Evolutionary conservation across 352 stramenopile genomes (phyloP), one percentile per base, ranked within the genome.

Genomic region (Plasmopara muralis): DNA sequence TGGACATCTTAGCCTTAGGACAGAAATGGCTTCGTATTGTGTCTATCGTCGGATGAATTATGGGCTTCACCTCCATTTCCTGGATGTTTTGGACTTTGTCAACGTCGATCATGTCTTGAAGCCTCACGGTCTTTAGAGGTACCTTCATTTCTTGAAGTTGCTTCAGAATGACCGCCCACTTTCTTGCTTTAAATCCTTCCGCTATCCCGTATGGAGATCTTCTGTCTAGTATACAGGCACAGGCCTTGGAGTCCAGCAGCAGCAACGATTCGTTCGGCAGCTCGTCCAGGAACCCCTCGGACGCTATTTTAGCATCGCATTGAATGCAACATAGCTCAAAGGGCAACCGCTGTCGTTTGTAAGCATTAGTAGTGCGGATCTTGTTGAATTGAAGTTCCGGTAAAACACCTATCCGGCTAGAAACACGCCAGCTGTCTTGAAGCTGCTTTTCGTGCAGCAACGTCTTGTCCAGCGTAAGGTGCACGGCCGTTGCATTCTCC

Each of bases 211-310:
- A 64, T 10, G 12, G 16, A 28, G 18, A 16, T 15, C 50, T 47
- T 12, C 42, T 49, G 38, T 66, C 58, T 15, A 71, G n/a, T 30
- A 72, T 55, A 46, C 64, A 75, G 0, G 47, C 18, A 49, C 72
- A 86, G 4, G 53, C 63, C 47, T 76, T 87, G 9, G 66, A 67
- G 50, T 86, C 62, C 15, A 90, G 57, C 9, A 85, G 46, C 40
- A 77, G 68, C 57, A 72, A 55, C 4, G 64, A 64, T 14, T 66
- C 64, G 0, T 52, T 39, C 12, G 55, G 55, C n/a, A 81, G 41
- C 8, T 74, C 60, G 10, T 77, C 45, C 39, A 78, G 29, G 16
- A 52, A 63, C 5, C 62, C 63, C 33, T 84, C 65, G 12, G 64
- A 74, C 30, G 64, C 75, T 0, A 87, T 47, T 42, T 87, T 87